A percentile compares a stretch with the other conserved stretches of the same genome.
phyloP scores from a whole-genome alignment of 169 alveolate species.

The Perkinsus olseni region DNA sequence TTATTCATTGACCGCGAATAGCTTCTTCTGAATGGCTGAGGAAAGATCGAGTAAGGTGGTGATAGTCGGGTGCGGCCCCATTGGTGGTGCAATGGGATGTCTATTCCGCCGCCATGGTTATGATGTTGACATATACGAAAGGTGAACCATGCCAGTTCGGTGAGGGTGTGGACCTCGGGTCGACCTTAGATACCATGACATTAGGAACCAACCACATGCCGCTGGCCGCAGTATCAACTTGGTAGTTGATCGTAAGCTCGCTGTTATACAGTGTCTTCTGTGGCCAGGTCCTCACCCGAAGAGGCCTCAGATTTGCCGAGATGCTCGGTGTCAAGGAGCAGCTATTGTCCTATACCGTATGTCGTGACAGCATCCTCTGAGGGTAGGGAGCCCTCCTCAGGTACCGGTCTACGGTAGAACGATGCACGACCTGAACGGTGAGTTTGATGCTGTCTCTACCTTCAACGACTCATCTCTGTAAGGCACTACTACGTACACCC shows the following conservation, averaged over 20 bases:
- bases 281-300: background rate
- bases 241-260: background rate
- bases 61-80: background rate
- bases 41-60: background rate
- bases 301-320: slow-evolving; percentile 7
- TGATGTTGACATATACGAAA: background rate
- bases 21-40: too few species aligned
- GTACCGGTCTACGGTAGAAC: slow-evolving; percentile 5
- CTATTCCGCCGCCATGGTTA: background rate
- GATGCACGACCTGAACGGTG: slow-evolving; percentile 1
- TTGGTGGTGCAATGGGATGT: background rate
- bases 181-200: background rate
- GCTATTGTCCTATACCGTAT: background rate
- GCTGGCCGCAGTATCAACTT: background rate
- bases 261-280: background rate
- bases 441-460: background rate
- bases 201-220: background rate
- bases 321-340: slow-evolving; percentile 8
- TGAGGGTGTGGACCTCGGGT: background rate
- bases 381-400: background rate
- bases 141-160: background rate
- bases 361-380: background rate
- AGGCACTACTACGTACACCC: background rate
- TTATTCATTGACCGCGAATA: too few species aligned
- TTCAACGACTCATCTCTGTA: background rate